phyloP scores from a whole-genome alignment of 495 filamentous ascomycete species.

The Podospora sp. region DNA sequence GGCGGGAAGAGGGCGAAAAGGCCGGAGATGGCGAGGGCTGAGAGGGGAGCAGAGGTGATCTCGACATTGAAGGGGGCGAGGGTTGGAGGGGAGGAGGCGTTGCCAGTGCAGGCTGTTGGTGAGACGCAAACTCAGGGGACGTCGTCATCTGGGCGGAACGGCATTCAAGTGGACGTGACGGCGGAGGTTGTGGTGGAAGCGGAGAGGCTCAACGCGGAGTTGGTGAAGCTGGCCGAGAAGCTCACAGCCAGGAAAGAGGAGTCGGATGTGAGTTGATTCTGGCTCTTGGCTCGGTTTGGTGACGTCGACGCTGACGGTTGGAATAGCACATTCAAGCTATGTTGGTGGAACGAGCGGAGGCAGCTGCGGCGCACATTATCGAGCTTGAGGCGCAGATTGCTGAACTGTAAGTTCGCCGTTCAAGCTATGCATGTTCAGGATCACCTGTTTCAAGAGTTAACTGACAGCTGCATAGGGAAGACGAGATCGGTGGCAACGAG shows the following conservation, averaged over 20 bases:
- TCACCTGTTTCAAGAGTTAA: not conserved
- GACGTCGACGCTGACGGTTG: not conserved
- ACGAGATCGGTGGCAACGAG: conserved; percentile 33
- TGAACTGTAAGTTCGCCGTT: conserved; percentile 46
- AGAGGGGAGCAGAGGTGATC: not conserved
- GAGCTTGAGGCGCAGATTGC: conserved; percentile 50
- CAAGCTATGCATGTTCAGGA: not conserved
- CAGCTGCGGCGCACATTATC: conserved; percentile 55
- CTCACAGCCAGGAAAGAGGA: conserved; percentile 52
- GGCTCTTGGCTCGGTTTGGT: not conserved
- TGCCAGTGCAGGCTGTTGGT: not conserved
- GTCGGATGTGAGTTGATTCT: conserved; percentile 45
- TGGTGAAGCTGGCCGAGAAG: conserved; percentile 41
- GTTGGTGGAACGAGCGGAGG: conserved; percentile 53
- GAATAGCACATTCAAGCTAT: conserved; percentile 56
- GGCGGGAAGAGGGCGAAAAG: conserved; percentile 18
- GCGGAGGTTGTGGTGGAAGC: conserved; percentile 43
- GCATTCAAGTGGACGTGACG: conserved; percentile 29
- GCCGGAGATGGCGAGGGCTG: no score
- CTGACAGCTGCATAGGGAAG: conserved; percentile 26
- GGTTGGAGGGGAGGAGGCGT: not conserved
- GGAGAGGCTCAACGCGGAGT: conserved; percentile 42
- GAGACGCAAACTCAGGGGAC: not conserved
- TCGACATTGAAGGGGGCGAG: not conserved
- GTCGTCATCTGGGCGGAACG: conserved; percentile 14